phyloP scores from a whole-genome alignment of 2,329 filamentous ascomycete species.

The Fusarium phyllophilum region DNA sequence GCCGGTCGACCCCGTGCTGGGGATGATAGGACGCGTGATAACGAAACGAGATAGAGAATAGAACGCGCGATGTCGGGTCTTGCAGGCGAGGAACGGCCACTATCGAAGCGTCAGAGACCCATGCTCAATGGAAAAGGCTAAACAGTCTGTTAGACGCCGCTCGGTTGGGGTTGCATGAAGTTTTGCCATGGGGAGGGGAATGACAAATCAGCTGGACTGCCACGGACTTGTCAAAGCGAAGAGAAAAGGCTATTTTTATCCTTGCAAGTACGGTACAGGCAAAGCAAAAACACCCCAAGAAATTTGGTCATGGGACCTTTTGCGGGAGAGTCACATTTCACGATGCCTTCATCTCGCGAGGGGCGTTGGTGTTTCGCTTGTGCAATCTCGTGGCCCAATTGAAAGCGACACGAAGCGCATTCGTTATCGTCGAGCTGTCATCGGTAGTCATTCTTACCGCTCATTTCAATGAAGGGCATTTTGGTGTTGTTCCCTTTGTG shows the following conservation, averaged over 20 bases:
- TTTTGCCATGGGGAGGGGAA: not conserved
- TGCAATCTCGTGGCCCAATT: not conserved
- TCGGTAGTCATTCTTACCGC: not conserved
- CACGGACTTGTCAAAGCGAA: not conserved
- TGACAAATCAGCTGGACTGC: conserved; percentile 17
- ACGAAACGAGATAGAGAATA: conserved; percentile 2
- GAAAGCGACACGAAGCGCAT: not conserved
- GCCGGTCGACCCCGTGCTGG: conserved; percentile 18
- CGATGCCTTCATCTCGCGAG: conserved; percentile 19
- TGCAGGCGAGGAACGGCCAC: conserved; percentile 4
- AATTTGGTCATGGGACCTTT: conserved; percentile 23
- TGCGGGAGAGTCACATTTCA: conserved; percentile 29
- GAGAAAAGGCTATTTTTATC: not conserved
- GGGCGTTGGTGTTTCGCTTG: not conserved
- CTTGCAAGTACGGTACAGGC: not conserved
- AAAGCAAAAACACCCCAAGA: conserved; percentile 14
- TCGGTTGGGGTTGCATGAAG: conserved; percentile 10
- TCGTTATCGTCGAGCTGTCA: not conserved
- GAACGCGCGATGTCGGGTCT: conserved; percentile 22
- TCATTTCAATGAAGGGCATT: not conserved
- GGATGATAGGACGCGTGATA: conserved; percentile 28
- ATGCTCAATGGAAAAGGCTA: not conserved
- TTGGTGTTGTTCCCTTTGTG: not conserved
- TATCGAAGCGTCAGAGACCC: conserved; percentile 1
- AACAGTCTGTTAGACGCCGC: not conserved